Evolutionary conservation across 352 stramenopile species (phyloP).

Genomic region (Phytophthora lateralis): DNA sequence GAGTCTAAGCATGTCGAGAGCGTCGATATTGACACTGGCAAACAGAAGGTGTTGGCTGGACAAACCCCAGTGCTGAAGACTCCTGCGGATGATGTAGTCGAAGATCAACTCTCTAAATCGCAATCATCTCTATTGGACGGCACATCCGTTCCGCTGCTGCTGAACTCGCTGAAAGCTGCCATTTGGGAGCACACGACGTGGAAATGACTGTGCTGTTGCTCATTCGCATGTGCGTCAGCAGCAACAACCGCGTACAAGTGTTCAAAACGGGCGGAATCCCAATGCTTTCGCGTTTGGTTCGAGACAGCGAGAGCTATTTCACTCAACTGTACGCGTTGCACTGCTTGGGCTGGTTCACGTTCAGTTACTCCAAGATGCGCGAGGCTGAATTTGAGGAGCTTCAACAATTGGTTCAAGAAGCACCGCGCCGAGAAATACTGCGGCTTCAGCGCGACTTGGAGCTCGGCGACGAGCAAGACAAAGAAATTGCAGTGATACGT

Average conservation of each 20-base stretch:
- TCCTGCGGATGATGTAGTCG: neutral
- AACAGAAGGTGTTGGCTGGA: neutral
- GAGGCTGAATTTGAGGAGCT: slow-evolving; percentile 16
- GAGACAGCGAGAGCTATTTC: neutral
- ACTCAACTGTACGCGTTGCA: slow-evolving; percentile 26
- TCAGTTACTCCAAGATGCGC: slow-evolving; percentile 25
- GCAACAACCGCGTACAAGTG: slow-evolving; percentile 8
- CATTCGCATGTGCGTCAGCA: slow-evolving; percentile 11
- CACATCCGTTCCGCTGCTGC: slow-evolving; percentile 2
- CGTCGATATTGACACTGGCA: neutral
- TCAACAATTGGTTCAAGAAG: slow-evolving; percentile 9
- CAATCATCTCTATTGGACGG: neutral
- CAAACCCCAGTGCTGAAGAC: neutral
- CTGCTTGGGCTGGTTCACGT: slow-evolving; percentile 31
- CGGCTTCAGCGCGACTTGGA: slow-evolving; percentile 16
- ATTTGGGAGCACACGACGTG: neutral
- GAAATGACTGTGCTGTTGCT: slow-evolving; percentile 15
- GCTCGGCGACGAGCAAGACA: slow-evolving; percentile 2
- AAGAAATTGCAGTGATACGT: slow-evolving; percentile 10
- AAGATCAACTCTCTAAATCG: neutral
- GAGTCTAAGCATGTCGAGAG: neutral
- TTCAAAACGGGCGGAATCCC: slow-evolving; percentile 12
- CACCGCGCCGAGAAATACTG: slow-evolving; percentile 9
- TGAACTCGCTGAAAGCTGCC: neutral
- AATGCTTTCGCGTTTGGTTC: slow-evolving; percentile 5